These are phyloP conservation scores for Taphrina communis DNA, from an alignment of 1,139 yeast species.

Conservation along the genomic window DNA sequence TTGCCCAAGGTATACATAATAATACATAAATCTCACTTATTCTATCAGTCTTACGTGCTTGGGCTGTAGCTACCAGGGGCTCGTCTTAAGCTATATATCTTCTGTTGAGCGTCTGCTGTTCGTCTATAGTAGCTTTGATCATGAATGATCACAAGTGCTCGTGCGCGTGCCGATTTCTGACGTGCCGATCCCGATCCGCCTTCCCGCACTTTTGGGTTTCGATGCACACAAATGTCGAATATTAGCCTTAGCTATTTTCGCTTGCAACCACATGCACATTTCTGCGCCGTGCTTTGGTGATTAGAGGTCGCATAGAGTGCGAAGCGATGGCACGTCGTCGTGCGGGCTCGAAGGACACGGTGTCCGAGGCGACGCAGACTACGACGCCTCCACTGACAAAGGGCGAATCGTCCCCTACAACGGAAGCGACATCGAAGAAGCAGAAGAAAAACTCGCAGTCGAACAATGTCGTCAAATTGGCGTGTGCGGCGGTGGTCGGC, in stretches of 20 bases:
- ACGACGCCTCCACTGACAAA: not conserved
- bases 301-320: not conserved
- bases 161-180: not conserved
- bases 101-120: no score
- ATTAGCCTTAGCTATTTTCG: no score
- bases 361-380: conserved; percentile 28
- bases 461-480: conserved; percentile 10
- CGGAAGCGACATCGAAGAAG: not conserved
- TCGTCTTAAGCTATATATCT: no score
- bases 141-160: no score
- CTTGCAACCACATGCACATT: no score
- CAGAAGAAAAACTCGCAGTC: not conserved
- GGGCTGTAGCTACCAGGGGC: no score
- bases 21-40: not conserved
- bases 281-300: no score
- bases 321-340: conserved; percentile 26
- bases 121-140: no score
- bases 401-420: no score
- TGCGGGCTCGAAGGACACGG: not conserved
- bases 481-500: conserved; percentile 70
- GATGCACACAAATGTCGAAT: not conserved
- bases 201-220: not conserved
- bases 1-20: not conserved
- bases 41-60: not conserved
- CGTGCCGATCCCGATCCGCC: conserved; percentile 11